Conservation (phyloP, 805 yeast species). For the Yarrowia divulgata region DNA sequence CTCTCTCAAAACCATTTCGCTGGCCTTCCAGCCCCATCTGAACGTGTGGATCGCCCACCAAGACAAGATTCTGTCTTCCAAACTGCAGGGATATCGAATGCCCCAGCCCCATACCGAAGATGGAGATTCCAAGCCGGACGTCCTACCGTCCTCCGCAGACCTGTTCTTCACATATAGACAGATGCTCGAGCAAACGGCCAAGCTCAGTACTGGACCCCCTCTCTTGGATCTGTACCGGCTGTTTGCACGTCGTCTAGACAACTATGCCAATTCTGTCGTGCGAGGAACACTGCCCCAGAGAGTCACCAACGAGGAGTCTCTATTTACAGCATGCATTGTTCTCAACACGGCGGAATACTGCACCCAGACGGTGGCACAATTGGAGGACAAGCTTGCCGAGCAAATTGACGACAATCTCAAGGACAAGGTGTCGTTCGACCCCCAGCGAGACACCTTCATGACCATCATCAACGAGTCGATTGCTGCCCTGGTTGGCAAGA, state of each 20-base stretch:
- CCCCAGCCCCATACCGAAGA: slow-evolving; percentile 50
- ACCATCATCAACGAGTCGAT: slow-evolving; percentile 66
- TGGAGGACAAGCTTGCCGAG: slow-evolving; percentile 65
- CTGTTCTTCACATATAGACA: slow-evolving; percentile 80
- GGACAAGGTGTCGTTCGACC: slow-evolving; percentile 60
- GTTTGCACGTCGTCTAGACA: slow-evolving; percentile 69
- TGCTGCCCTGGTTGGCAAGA: slow-evolving; percentile 61
- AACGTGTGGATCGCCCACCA: slow-evolving; percentile 88
- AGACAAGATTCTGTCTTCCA: slow-evolving; percentile 65
- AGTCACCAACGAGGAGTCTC: slow-evolving; percentile 56
- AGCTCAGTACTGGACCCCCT: slow-evolving; percentile 58
- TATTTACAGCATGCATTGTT: slow-evolving; percentile 71
- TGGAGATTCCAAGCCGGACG: slow-evolving; percentile 58
- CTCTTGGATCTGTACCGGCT: slow-evolving; percentile 59
- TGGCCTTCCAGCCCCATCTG: slow-evolving; percentile 84
- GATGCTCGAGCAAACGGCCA: slow-evolving; percentile 71
- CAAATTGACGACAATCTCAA: slow-evolving; percentile 55
- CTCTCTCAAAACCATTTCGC: slow-evolving; percentile 57
- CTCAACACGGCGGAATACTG: slow-evolving; percentile 92
- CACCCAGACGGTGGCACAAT: slow-evolving; percentile 74
- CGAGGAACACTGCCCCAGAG: slow-evolving; percentile 47
- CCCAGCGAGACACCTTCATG: slow-evolving; percentile 62
- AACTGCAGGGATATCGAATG: slow-evolving; percentile 66
- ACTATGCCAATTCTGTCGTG: slow-evolving; percentile 62
- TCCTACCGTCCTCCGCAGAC: slow-evolving; percentile 87